Conservation (phyloP, 371 early-diverging fungal genomes). For the Rhizopus sp. region DNA sequence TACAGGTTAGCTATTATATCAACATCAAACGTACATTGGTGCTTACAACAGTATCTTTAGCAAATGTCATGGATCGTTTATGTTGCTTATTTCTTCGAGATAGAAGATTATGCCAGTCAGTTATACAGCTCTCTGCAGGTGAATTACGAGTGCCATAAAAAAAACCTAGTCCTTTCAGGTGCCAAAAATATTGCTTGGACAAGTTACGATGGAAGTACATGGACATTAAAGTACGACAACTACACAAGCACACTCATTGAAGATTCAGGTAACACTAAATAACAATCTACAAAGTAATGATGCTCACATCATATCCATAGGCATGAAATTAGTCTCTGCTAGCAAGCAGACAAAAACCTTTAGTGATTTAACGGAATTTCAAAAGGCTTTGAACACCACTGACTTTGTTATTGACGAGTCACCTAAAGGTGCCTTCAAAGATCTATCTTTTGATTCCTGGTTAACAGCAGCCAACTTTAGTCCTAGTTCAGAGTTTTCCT, state of each 20-base stretch:
- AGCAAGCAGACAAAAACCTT: slow-evolving; percentile 11
- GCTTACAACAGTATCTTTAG: neutral
- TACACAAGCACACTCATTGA: slow-evolving; percentile 10
- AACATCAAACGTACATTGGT: neutral
- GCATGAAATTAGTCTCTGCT: slow-evolving; percentile 12
- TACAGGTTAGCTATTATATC: slow-evolving; percentile 14
- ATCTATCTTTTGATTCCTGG: slow-evolving; percentile 24
- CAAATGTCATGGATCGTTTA: slow-evolving; percentile 28
- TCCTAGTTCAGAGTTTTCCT: slow-evolving; percentile 5
- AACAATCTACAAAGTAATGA: neutral
- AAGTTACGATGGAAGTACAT: slow-evolving; percentile 15
- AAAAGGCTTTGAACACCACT: slow-evolving; percentile 8
- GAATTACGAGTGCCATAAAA: slow-evolving; percentile 26
- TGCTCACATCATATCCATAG: neutral
- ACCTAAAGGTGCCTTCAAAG: slow-evolving; percentile 12
- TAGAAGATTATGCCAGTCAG: slow-evolving; percentile 6
- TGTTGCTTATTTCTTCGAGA: slow-evolving; percentile 24
- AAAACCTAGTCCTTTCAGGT: slow-evolving; percentile 27
- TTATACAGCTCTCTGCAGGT: slow-evolving; percentile 10
- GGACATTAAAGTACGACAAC: slow-evolving; percentile 8
- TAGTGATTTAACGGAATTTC: slow-evolving; percentile 10
- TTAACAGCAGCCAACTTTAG: slow-evolving; percentile 14
- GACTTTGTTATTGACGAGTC: slow-evolving; percentile 26
- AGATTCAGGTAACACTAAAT: slow-evolving; percentile 28
- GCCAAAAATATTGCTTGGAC: slow-evolving; percentile 32